Evolutionary conservation across 345 rosid species (phyloP).

Genomic region (Rhodamnia argentea): DNA sequence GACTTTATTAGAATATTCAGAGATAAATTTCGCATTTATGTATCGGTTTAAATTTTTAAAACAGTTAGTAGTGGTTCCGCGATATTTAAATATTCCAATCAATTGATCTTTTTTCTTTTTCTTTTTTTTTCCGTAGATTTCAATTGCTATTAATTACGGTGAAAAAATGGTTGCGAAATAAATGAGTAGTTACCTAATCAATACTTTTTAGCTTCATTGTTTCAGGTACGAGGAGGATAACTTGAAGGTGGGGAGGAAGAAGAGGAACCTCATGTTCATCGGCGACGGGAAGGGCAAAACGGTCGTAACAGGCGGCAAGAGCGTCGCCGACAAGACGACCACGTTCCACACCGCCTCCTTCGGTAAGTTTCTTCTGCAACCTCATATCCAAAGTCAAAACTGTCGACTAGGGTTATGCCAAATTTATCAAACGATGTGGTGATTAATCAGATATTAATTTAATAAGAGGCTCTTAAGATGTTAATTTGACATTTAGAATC

Average conservation of each 20-base stretch:
- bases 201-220: too few relatives aligned
- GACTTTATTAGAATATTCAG: background rate
- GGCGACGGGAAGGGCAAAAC: slow-evolving; percentile 93
- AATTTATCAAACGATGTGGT: background rate
- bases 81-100: background rate
- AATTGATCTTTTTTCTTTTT: background rate
- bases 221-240: slow-evolving; percentile 74
- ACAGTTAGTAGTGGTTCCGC: accelerated
- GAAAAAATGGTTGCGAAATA: background rate
- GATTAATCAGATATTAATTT: background rate
- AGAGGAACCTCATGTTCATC: slow-evolving; percentile 77
- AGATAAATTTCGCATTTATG: background rate
- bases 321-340: slow-evolving; percentile 44
- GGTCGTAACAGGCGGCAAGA: slow-evolving; percentile 53
- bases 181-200: background rate
- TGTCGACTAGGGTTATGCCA: background rate
- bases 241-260: slow-evolving; percentile 85
- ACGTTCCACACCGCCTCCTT: slow-evolving; percentile 96
- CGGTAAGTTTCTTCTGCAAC: slow-evolving; percentile 26
- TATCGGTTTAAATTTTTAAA: background rate
- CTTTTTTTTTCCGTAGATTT: background rate
- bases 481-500: background rate
- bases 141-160: background rate
- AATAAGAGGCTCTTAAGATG: background rate
- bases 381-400: too few relatives aligned